phyloP scores from a whole-genome alignment of 345 rosid species.

The Adansonia digitata region DNA sequence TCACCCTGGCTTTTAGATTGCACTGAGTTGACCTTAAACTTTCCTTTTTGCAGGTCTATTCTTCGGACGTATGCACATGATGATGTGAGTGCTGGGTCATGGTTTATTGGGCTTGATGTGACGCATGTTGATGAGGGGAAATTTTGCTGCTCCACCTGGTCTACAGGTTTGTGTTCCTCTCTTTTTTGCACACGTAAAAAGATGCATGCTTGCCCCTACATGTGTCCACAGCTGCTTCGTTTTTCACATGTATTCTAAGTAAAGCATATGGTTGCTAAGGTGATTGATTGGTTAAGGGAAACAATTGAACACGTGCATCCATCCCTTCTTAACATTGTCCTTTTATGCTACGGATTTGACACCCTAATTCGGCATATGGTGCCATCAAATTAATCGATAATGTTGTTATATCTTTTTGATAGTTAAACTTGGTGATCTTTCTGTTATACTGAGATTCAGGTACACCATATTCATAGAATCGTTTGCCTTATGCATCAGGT shows the following conservation, averaged over 20 bases:
- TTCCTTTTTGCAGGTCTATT: constrained; percentile 27
- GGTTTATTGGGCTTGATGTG: constrained; percentile 54
- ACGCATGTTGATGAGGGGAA: constrained; percentile 35
- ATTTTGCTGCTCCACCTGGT: constrained; percentile 46
- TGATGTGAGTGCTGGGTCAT: constrained; percentile 47
- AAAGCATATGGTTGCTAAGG: background rate
- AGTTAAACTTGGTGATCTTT: background rate
- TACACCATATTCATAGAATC: background rate
- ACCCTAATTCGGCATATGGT: background rate
- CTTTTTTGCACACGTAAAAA: background rate
- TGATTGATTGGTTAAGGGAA: background rate
- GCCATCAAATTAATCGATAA: background rate
- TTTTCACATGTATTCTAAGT: background rate
- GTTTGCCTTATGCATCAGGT: constrained; percentile 18
- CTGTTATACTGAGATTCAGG: too few relatives aligned
- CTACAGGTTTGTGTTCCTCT: constrained; percentile 28
- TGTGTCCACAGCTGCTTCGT: background rate
- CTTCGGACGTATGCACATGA: constrained; percentile 44
- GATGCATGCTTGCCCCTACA: background rate
- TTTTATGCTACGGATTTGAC: background rate
- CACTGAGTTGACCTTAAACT: background rate
- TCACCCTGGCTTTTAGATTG: background rate
- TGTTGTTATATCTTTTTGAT: background rate
- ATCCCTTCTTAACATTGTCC: background rate
- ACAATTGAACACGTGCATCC: background rate